phyloP scores from a whole-genome alignment of 139 green algal genomes.

The Trebouxia sp. region DNA sequence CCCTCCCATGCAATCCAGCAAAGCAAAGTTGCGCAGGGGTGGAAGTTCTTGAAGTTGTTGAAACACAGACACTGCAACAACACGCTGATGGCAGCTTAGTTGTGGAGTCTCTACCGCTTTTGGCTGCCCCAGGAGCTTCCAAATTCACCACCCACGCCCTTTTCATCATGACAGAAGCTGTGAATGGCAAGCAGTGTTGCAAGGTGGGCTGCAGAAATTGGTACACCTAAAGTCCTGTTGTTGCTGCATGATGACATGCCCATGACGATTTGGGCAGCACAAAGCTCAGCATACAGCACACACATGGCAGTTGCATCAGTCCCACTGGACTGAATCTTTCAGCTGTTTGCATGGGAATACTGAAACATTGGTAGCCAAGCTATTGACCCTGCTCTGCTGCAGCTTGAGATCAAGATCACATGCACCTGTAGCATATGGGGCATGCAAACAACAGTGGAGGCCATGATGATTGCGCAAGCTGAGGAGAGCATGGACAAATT shows the following conservation, averaged over 20 bases:
- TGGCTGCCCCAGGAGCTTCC: not conserved
- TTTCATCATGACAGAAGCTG: conserved; percentile 7
- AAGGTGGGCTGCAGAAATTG: not conserved
- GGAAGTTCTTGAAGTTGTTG: not conserved
- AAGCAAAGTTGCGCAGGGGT: not conserved
- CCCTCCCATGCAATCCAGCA: too few species aligned
- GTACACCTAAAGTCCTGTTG: too few species aligned
- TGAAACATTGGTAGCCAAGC: not conserved
- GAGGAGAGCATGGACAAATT: conserved; percentile 20
- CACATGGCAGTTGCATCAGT: too few species aligned
- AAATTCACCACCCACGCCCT: not conserved
- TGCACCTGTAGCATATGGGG: conserved; percentile 17
- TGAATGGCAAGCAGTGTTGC: not conserved
- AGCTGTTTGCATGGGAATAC: too few species aligned
- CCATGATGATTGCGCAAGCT: conserved; percentile 15
- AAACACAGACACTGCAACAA: not conserved
- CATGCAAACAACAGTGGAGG: conserved; percentile 23
- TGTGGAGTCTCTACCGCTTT: not conserved
- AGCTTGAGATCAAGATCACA: conserved; percentile 13
- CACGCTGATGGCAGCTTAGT: not conserved
- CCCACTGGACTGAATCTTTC: too few species aligned
- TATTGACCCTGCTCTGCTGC: not conserved
- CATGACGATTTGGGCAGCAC: too few species aligned
- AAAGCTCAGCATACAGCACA: too few species aligned
- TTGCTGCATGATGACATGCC: too few species aligned